These are phyloP conservation scores for Cladophialophora psammophila DNA, from an alignment of 2,329 filamentous ascomycete genomes.

Conservation along the genomic window DNA sequence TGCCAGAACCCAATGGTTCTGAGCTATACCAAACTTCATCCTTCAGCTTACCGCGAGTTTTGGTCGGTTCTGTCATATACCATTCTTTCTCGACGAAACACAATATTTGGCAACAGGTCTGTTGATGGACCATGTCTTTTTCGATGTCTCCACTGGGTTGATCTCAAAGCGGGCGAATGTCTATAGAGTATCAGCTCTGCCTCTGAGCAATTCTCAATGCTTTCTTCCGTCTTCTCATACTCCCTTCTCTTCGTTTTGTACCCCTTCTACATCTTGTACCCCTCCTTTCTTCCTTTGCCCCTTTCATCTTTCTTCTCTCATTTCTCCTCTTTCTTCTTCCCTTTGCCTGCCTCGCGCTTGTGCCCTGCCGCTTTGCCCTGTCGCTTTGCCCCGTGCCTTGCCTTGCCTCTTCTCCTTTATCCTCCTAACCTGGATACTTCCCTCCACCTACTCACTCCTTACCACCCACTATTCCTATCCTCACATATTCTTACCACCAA, in stretches of 20 bases:
- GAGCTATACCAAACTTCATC: not conserved
- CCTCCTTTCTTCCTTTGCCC: not conserved
- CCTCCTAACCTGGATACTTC: not conserved
- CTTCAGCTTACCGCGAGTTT: not conserved
- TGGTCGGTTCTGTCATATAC: not conserved
- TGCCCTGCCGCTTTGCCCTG: not conserved
- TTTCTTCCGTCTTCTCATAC: not conserved
- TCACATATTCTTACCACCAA: constrained; percentile 5
- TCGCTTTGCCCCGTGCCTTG: not conserved
- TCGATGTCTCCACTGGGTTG: not conserved
- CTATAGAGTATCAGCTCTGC: constrained; percentile 21
- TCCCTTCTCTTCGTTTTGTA: not conserved
- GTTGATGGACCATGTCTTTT: not conserved
- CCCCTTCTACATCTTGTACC: not conserved
- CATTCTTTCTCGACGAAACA: not conserved
- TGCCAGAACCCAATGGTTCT: not conserved
- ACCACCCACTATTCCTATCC: constrained; percentile 11
- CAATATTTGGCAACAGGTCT: not conserved
- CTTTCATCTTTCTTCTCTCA: not conserved
- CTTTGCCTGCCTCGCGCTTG: not conserved
- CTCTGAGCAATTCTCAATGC: not conserved
- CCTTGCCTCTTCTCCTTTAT: not conserved
- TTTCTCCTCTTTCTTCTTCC: not conserved
- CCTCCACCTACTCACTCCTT: constrained; percentile 8
- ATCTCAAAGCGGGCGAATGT: constrained; percentile 40